Base-by-base conservation (phyloP, 176 grass and related monocot species). In the Saccharum spontaneum region DNA sequence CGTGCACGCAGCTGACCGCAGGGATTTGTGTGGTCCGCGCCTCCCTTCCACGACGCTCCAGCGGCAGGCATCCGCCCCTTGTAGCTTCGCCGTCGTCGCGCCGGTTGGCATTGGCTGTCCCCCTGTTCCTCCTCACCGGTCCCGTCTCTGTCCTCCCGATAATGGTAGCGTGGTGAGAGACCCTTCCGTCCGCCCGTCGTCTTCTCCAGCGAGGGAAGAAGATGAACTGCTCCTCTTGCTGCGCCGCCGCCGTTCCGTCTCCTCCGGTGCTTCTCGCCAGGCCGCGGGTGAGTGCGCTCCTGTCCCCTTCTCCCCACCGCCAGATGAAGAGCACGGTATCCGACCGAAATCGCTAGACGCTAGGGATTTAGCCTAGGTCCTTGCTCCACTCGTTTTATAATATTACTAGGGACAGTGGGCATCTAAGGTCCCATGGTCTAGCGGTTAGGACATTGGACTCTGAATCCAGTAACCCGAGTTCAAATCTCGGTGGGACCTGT, bases 391-490 rank as follows among this genome's bases (percentile, higher is more conserved):
- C 1, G 1, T 23, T 49, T 31, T 67, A 67, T 13, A 0, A 1
- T 5, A 2, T 48, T 1, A 3, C 12, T 23, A 4, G 3, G 10
- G 17, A 0, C 0, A 0, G 8, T 0, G 3, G 1, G 0, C 36
- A 59, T 0, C 9, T 61, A 40, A 24, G 87, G 82, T 89, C 77
- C 89, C 63, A 89, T 94, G 89, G 92, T 94, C 92, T 91, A 94
- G 92, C 62, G 92, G 92, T 94, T 94, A 91, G 92, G 89, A 94
- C 92, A 91, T 89, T 84, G 10, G 92, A 94, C 92, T 94, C 92
- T 94, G 92, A 94, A 94, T 94, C 92, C 10, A 84, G 92, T 94
- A 91, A 91, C 92, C 86, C 86, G 89, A 94, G 92, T 94, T 94
- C 92, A 94, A 94, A 33, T 91, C 89, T 94, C 92, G 86, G 86